These are phyloP conservation scores for Actinomortierella ambigua DNA, from an alignment of 371 early-diverging fungal species.

Conservation along the genomic window DNA sequence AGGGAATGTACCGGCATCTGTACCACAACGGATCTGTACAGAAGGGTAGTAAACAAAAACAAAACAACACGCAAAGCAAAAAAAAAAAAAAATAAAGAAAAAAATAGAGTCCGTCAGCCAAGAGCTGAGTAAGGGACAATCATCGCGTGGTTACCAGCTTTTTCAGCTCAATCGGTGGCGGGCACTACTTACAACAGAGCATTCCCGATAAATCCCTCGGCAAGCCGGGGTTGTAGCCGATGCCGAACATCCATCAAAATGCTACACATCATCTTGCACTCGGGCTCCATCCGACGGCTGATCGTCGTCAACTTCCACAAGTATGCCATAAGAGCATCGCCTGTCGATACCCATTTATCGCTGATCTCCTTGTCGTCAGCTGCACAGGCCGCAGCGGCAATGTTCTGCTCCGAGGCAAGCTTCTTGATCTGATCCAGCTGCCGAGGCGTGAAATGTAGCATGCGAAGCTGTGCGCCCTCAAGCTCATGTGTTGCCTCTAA, in stretches of 20 bases:
- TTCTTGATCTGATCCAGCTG: conserved; percentile 41
- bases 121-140: too few species aligned
- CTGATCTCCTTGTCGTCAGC: conserved; percentile 46
- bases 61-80: not conserved
- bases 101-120: not conserved
- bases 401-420: conserved; percentile 44
- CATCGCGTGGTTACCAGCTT: too few species aligned
- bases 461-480: conserved; percentile 15
- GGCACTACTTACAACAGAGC: conserved; percentile 41
- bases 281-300: conserved; percentile 39
- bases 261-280: conserved; percentile 44
- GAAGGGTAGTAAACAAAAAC: not conserved
- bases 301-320: conserved; percentile 46
- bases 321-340: conserved; percentile 40
- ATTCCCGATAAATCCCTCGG: conserved; percentile 39
- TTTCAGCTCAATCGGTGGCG: too few species aligned
- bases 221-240: conserved; percentile 17
- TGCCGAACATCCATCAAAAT: conserved; percentile 42
- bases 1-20: conserved; percentile 46
- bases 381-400: conserved; percentile 46
- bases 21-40: conserved; percentile 29
- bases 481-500: conserved; percentile 1
- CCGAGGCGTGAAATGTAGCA: conserved; percentile 27
- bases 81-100: not conserved
- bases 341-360: conserved; percentile 48